Base-by-base conservation (phyloP, 345 rosid genomes). In the Aethionema arabicum region DNA sequence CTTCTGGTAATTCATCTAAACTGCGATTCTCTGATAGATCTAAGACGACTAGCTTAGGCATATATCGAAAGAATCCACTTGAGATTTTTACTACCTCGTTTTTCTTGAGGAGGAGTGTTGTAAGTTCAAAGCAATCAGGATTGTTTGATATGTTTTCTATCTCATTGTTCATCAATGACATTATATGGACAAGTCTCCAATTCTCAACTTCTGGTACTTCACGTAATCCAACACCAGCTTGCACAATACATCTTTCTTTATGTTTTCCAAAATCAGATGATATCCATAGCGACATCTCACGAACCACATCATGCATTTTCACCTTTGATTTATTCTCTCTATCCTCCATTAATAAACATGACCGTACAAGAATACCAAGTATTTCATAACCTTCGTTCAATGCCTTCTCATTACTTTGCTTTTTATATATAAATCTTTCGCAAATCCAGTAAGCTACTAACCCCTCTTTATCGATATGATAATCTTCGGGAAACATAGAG, bases 281-380 rank as follows among this genome's bases (percentile, higher is more conserved):
- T 21, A 21, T 21, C 27, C 27, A 21, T 21, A 21, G 27, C 27
- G 27, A 1, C 73, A 71, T 63, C 6, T 78, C 80, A 1, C 79
- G 75, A 13, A 81, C 52, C 32, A 81, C 48, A 32, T 75, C 77
- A 49, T 75, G 85, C 85, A 80, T 69, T 44, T 66, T 75, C 1
- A 77, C 69, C 6, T 2, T 7, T 2, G 48, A 59, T 0, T 32
- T 12, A 4, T 0, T 27, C 27, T 21, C 27, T 3, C 0, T 8
- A 11, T 39, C 41, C 44, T 75, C 71, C 8, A 47, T 47, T 59
- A 80, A 36, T 32, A 75, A 68, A 54, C 73, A 57, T 4, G 69
- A 70, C 10, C 9, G 15, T 9, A 49, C 0, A 0, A 75, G 75
- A 31, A 32, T 21, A 21, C 27, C 27, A 21, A 21, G 27, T 21